Evolutionary conservation across 371 early-diverging fungal species (phyloP).

Genomic region (Mucor plumbeus): DNA sequence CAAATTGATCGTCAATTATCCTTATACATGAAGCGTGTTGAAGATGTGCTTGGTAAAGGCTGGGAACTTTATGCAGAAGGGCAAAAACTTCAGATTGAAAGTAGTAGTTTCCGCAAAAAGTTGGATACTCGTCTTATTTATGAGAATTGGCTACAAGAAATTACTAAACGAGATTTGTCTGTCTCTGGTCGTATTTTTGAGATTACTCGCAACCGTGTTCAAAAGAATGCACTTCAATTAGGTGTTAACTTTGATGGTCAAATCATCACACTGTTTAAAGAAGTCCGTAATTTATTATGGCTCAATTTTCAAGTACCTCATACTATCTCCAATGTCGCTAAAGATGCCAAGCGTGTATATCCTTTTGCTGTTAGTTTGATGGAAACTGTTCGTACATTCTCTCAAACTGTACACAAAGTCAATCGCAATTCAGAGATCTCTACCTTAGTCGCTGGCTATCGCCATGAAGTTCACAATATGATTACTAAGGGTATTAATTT

Average conservation of each 20-base stretch:
- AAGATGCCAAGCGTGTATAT: constrained; percentile 96
- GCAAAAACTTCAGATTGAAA: constrained; percentile 90
- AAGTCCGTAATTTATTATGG: constrained; percentile 94
- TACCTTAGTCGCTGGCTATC: constrained; percentile 87
- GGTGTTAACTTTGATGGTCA: constrained; percentile 94
- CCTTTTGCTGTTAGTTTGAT: constrained; percentile 96
- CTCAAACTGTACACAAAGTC: constrained; percentile 83
- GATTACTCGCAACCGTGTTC: constrained; percentile 85
- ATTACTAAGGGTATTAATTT: constrained; percentile 87
- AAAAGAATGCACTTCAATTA: constrained; percentile 78
- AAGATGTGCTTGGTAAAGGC: constrained; percentile 96
- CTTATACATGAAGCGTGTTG: constrained; percentile 95
- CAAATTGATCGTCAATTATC: constrained; percentile 97
- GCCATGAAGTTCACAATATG: constrained; percentile 90
- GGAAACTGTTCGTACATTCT: constrained; percentile 94
- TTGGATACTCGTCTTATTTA: constrained; percentile 89
- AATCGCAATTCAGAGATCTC: constrained; percentile 78
- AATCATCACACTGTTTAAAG: constrained; percentile 96
- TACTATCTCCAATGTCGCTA: constrained; percentile 90
- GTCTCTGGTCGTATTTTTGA: constrained; percentile 94
- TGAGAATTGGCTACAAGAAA: constrained; percentile 92
- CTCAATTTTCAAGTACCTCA: constrained; percentile 93
- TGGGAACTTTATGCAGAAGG: constrained; percentile 98
- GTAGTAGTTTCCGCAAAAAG: constrained; percentile 90
- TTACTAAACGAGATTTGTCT: constrained; percentile 82